Conservation (phyloP, 192 early-diverging fungal species). For the Diversispora eburnea region DNA sequence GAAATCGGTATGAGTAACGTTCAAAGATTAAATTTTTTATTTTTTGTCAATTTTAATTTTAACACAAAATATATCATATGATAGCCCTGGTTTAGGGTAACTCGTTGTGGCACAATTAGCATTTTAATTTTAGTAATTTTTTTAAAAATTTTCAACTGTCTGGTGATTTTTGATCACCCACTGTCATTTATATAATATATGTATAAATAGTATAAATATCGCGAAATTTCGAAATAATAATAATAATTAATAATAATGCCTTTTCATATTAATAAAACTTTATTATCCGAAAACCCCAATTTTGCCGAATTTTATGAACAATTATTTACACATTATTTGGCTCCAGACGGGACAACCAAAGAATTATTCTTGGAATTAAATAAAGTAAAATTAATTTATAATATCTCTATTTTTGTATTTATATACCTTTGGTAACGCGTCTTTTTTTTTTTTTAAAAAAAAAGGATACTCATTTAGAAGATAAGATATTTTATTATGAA, state of each 20-base stretch:
- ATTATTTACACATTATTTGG: not conserved
- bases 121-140: too few relatives aligned
- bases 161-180: too few relatives aligned
- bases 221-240: not conserved
- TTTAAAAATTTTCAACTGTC: too few relatives aligned
- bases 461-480: not conserved
- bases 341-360: conserved; percentile 13
- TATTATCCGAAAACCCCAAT: conserved; percentile 12
- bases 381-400: not conserved
- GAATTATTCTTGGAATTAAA: not conserved
- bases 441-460: not conserved
- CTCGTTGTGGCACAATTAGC: too few relatives aligned
- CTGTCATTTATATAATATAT: too few relatives aligned
- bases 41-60: too few relatives aligned
- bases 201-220: not conserved
- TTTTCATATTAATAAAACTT: not conserved
- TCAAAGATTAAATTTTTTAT: too few relatives aligned
- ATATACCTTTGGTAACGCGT: not conserved
- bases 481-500: conserved; percentile 10
- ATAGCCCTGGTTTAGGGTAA: too few relatives aligned
- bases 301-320: conserved; percentile 13
- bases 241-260: not conserved
- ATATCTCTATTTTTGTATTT: not conserved
- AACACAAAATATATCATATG: too few relatives aligned
- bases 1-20: too few relatives aligned